phyloP scores from a whole-genome alignment of 352 stramenopile genomes.

The Phytopythium delawarense region DNA sequence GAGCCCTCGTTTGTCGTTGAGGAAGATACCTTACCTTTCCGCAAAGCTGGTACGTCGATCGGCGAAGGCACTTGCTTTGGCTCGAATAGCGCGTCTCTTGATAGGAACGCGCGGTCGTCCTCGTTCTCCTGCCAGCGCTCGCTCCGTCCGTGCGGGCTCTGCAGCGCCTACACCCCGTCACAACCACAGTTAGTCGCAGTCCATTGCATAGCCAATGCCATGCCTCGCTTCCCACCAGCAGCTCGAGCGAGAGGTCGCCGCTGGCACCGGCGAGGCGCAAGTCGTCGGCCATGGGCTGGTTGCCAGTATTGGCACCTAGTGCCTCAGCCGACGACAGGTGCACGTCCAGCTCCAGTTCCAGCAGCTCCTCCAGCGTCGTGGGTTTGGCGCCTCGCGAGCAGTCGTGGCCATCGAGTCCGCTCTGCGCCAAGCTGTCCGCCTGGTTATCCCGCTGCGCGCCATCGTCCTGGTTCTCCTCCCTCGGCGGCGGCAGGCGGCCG shows the following conservation, averaged over 20 bases:
- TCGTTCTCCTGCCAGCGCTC: slow-evolving; percentile 45
- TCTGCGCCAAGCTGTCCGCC: slow-evolving; percentile 1
- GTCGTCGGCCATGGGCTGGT: slow-evolving; percentile 12
- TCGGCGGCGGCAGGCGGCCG: background rate
- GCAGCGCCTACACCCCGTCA: slow-evolving; percentile 35
- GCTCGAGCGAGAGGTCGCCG: slow-evolving; percentile 42
- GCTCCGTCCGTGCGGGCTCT: slow-evolving; percentile 60
- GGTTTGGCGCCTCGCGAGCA: background rate
- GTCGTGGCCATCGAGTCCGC: background rate
- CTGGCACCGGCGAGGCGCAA: slow-evolving; percentile 2
- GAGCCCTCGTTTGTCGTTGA: background rate
- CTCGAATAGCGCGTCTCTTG: slow-evolving; percentile 4
- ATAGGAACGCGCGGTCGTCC: slow-evolving; percentile 9
- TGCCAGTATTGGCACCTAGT: slow-evolving; percentile 2
- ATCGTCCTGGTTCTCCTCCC: slow-evolving; percentile 5
- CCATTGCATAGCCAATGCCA: background rate
- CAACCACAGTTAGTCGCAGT: background rate
- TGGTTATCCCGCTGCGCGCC: slow-evolving; percentile 2
- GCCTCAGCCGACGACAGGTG: slow-evolving; percentile 11
- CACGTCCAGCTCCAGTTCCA: slow-evolving; percentile 52
- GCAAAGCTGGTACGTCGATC: background rate
- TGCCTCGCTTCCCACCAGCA: slow-evolving; percentile 31
- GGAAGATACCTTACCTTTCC: background rate
- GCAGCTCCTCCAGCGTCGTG: slow-evolving; percentile 35
- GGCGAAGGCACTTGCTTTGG: slow-evolving; percentile 17